These are phyloP conservation scores for Flaveria robusta DNA, from an alignment of 129 eudicot genomes.

Conservation along the genomic window DNA sequence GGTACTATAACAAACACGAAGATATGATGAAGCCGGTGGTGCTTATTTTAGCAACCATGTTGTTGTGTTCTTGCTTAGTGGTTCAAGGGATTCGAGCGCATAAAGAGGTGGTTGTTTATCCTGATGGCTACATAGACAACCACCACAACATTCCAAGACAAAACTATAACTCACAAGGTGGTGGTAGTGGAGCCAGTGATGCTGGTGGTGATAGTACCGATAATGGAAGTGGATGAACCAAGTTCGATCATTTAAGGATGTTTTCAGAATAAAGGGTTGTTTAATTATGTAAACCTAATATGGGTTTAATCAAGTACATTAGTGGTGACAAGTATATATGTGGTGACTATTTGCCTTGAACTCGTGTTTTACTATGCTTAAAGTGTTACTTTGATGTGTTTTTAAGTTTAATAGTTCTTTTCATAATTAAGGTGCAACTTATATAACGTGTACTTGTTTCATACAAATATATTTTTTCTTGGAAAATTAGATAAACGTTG, in stretches of 20 bases:
- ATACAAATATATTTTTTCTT: not conserved
- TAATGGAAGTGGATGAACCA: slow-evolving; percentile 38
- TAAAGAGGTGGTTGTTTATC: slow-evolving; percentile 15
- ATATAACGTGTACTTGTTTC: not conserved
- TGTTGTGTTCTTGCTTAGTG: slow-evolving; percentile 34
- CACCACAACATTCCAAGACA: slow-evolving; percentile 60
- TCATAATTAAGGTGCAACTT: not conserved
- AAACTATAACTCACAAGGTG: slow-evolving; percentile 42
- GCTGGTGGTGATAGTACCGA: not conserved
- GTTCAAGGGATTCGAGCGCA: slow-evolving; percentile 42
- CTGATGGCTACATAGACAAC: slow-evolving; percentile 47
- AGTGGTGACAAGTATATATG: not conserved
- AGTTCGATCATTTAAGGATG: not conserved
- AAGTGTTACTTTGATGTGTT: not conserved
- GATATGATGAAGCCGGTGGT: slow-evolving; percentile 44
- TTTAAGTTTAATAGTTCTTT: not conserved
- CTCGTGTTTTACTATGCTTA: slow-evolving; percentile 9
- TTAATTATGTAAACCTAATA: not conserved
- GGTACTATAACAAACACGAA: not conserved
- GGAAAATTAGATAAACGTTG: too few species aligned
- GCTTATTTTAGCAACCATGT: slow-evolving; percentile 36
- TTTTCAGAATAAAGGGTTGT: too few species aligned
- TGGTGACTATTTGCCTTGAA: slow-evolving; percentile 21
- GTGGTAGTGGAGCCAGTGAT: slow-evolving; percentile 25
- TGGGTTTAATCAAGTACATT: not conserved